phyloP scores from a whole-genome alignment of 2,329 filamentous ascomycete genomes.

The Diatrype stigma region DNA sequence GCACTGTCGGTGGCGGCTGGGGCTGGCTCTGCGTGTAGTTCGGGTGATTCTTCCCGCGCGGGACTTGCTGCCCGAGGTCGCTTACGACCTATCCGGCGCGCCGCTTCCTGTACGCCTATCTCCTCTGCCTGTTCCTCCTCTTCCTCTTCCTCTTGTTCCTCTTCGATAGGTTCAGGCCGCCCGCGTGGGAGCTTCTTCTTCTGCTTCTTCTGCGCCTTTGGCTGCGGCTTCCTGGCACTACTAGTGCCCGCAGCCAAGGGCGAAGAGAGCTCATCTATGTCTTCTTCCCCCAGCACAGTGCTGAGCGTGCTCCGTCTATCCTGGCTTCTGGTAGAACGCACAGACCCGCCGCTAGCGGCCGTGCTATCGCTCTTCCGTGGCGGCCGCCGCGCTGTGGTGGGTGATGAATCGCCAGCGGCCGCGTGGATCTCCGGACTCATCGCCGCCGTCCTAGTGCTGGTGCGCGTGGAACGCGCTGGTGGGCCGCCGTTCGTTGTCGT shows the following conservation, averaged over 20 bases:
- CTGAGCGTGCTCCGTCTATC: constrained; percentile 15
- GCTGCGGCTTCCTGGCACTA: constrained; percentile 22
- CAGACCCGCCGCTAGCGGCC: constrained; percentile 14
- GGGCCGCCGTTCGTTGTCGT: neutral
- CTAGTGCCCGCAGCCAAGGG: constrained; percentile 23
- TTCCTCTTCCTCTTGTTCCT: constrained; percentile 12
- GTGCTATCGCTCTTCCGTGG: constrained; percentile 18
- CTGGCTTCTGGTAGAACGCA: constrained; percentile 20
- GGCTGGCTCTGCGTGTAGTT: constrained; percentile 33
- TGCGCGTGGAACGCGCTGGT: constrained; percentile 19
- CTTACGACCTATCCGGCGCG: constrained; percentile 38
- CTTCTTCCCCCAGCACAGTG: constrained; percentile 3
- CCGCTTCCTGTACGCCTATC: constrained; percentile 39
- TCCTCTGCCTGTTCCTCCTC: constrained; percentile 37
- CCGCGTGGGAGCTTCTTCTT: constrained; percentile 4
- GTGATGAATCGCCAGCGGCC: constrained; percentile 15
- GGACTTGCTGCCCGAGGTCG: constrained; percentile 34
- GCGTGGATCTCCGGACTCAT: constrained; percentile 10
- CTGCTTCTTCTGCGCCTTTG: constrained; percentile 16
- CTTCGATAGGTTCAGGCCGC: neutral
- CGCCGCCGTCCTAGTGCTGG: constrained; percentile 13
- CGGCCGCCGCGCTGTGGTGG: constrained; percentile 6
- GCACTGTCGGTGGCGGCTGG: too few relatives aligned
- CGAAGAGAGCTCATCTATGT: constrained; percentile 21
- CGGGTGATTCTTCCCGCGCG: constrained; percentile 34